These are phyloP conservation scores for Saccharomyces eubayanus DNA, from an alignment of 805 yeast species.

Conservation along the genomic window DNA sequence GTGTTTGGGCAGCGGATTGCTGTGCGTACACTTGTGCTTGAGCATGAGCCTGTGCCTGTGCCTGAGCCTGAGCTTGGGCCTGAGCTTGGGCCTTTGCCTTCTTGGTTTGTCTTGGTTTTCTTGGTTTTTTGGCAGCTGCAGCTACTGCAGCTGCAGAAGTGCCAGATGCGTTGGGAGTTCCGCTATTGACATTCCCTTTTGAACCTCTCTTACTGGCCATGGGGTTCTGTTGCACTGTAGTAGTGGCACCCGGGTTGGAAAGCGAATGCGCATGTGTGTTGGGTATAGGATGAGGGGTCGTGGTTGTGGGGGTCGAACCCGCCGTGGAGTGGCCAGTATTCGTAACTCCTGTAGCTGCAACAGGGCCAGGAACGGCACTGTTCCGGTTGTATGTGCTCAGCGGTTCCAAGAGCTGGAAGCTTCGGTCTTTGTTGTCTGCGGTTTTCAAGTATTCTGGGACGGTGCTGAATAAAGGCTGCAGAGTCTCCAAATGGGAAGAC, in stretches of 20 bases:
- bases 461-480: slow-evolving; percentile 22
- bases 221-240: neutral
- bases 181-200: neutral
- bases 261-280: neutral
- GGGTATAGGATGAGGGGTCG: slow-evolving; percentile 4
- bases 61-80: slow-evolving; percentile 3
- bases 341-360: neutral
- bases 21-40: neutral
- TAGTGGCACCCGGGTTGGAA: slow-evolving; percentile 2
- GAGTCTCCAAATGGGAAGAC: slow-evolving; percentile 15
- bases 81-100: slow-evolving; percentile 4
- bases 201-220: neutral
- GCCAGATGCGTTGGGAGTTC: neutral
- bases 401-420: slow-evolving; percentile 22
- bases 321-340: slow-evolving; percentile 3
- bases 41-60: slow-evolving; percentile 1
- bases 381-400: slow-evolving; percentile 2
- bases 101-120: slow-evolving; percentile 24
- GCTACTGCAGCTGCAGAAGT: slow-evolving; percentile 1
- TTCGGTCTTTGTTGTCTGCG: slow-evolving; percentile 11
- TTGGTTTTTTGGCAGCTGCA: slow-evolving; percentile 20
- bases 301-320: slow-evolving; percentile 9
- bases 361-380: slow-evolving; percentile 6
- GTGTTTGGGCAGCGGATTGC: neutral
- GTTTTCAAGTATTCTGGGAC: slow-evolving; percentile 17